Evolutionary conservation across 208 protist species (phyloP).

Genomic region (Zelonia costaricensis): DNA sequence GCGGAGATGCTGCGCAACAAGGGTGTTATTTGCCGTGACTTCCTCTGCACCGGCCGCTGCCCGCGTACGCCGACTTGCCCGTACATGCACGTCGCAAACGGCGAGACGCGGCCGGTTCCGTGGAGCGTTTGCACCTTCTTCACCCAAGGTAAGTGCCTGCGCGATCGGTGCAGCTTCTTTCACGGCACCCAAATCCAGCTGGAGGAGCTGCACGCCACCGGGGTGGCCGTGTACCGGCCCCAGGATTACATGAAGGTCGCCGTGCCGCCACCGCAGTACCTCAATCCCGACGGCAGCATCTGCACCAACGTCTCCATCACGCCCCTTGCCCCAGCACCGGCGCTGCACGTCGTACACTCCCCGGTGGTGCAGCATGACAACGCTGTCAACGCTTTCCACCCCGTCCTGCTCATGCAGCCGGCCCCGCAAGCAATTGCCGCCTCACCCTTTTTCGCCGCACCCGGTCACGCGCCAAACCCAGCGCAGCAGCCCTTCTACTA

Average conservation of each 20-base stretch:
- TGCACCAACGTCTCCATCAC: slow-evolving; percentile 17
- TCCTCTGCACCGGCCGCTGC: slow-evolving; percentile 39
- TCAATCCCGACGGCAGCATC: slow-evolving; percentile 37
- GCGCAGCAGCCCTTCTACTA: slow-evolving; percentile 17
- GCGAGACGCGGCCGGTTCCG: slow-evolving; percentile 59
- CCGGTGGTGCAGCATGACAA: slow-evolving; percentile 21
- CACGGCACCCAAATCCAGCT: slow-evolving; percentile 68
- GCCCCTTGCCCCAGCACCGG: background rate
- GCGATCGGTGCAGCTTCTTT: slow-evolving; percentile 75
- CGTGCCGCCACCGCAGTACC: slow-evolving; percentile 44
- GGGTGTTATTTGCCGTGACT: slow-evolving; percentile 67
- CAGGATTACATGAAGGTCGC: slow-evolving; percentile 80
- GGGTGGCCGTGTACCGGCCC: slow-evolving; percentile 47
- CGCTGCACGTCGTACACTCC: slow-evolving; percentile 19
- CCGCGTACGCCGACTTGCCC: slow-evolving; percentile 49
- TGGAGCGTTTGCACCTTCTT: slow-evolving; percentile 74
- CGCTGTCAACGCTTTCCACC: slow-evolving; percentile 22
- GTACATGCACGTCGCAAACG: slow-evolving; percentile 77
- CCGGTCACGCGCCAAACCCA: slow-evolving; percentile 3
- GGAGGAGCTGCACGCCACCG: slow-evolving; percentile 43
- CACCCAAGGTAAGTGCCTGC: slow-evolving; percentile 61
- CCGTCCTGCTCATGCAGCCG: slow-evolving; percentile 22
- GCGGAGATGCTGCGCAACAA: slow-evolving; percentile 75
- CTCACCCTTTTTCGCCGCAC: slow-evolving; percentile 13
- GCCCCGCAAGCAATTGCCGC: slow-evolving; percentile 19